Base-by-base conservation (phyloP, 1,139 yeast genomes). In the Taiozyma onychis region DNA sequence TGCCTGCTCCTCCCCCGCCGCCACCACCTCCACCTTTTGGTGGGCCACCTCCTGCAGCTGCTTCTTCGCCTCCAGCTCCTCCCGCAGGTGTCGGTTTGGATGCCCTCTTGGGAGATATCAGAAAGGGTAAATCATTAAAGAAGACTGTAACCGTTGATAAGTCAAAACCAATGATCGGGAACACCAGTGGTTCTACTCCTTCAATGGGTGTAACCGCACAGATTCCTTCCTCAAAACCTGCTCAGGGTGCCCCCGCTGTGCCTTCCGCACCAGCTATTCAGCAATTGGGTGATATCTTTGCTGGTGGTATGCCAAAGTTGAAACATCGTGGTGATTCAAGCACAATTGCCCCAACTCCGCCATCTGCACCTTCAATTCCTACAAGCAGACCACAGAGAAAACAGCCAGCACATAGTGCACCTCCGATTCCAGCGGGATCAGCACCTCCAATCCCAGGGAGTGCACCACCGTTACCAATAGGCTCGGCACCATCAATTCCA, bases 281-380 rank as follows among this genome's bases (percentile, higher is more conserved):
- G 1, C 72, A 73, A 52, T 68, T 88, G 55, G 95, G 91, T 24
- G 93, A 86, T 51, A 77, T 88, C 16, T 83, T 88, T 66, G 95
- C 96, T 9, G 90, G 88, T 11, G 96, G 96, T 1, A 77, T 89
- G 66, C 96, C 97, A 9, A 88, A 86, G 61, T 72, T 89, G 57
- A 81, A 79, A 58, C 83, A 82, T 54, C 76, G 77, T 41, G 72
- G 70, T 28, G 78, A 76, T n/a, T 65, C 77, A 2, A 68, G 75
- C 0, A 57, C 63, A 3, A 28, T 51, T 21, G 11, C 50, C 11
- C 24, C 37, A 10, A 16, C 65, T 11, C 41, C 63, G 21, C 54
- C 57, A 44, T 58, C 67, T 27, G 42, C 48, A 14, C 45, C 52
- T 39, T 24, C 50, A 26, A 14, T 39, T 14, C 48, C 44, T 18